Percentiles rank a stretch among this genome's conserved stretches.
Conservation (phyloP, 495 filamentous ascomycete genomes). For the Hypoxylon fuscum region DNA sequence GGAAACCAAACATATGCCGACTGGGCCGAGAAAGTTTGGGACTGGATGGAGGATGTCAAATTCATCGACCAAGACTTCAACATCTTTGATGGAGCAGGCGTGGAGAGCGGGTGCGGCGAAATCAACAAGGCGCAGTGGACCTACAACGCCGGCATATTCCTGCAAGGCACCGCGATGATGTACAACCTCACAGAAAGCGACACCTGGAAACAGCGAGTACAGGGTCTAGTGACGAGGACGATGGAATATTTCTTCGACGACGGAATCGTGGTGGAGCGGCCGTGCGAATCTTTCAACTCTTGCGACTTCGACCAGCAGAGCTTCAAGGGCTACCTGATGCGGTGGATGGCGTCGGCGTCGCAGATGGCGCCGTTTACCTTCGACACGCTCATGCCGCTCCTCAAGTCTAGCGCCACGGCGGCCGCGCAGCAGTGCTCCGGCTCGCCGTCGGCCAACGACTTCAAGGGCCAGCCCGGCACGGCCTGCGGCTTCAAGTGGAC, state of each 20-base stretch:
- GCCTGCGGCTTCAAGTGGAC: slow-evolving; percentile 65
- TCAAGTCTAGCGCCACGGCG: slow-evolving; percentile 64
- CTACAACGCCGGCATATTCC: slow-evolving; percentile 78
- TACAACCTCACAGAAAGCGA: slow-evolving; percentile 70
- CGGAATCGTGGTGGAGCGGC: slow-evolving; percentile 70
- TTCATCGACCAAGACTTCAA: slow-evolving; percentile 68
- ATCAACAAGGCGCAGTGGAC: slow-evolving; percentile 75
- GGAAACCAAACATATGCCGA: slow-evolving; percentile 78
- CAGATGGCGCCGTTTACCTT: slow-evolving; percentile 72
- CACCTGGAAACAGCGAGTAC: slow-evolving; percentile 66
- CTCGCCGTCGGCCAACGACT: slow-evolving; percentile 54
- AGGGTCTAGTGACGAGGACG: slow-evolving; percentile 64
- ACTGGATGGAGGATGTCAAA: slow-evolving; percentile 70
- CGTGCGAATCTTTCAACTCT: slow-evolving; percentile 70
- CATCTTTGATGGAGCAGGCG: slow-evolving; percentile 73
- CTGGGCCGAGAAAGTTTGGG: slow-evolving; percentile 76
- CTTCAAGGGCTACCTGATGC: slow-evolving; percentile 79
- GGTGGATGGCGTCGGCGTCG: slow-evolving; percentile 72
- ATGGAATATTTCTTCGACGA: slow-evolving; percentile 65
- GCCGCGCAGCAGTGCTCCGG: slow-evolving; percentile 72
- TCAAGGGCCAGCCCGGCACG: slow-evolving; percentile 57
- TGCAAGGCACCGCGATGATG: slow-evolving; percentile 80
- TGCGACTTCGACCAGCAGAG: slow-evolving; percentile 76
- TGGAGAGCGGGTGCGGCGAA: slow-evolving; percentile 64
- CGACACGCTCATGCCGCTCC: slow-evolving; percentile 63